Evolutionary conservation across 768 basidiomycete genomes (phyloP), one percentile per base, ranked within the genome.

Genomic region (Austroboletus festivus): DNA sequence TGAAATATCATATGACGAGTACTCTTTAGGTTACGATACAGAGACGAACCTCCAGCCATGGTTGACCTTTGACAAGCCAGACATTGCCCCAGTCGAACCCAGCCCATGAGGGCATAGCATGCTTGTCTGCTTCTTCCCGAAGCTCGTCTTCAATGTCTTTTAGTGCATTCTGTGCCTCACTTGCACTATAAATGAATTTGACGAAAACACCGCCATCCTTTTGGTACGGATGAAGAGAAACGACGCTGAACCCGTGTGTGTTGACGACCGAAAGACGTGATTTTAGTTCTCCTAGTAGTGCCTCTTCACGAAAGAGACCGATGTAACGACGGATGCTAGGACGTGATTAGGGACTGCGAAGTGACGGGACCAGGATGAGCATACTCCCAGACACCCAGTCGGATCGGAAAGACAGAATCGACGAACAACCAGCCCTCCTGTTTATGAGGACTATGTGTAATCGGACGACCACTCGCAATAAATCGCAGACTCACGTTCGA

Each of bases 191-290:
- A 19, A 72, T 68, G 63, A 93, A 91, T 26, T 74, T 75, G 31
- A 93, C 83, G 61, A 91, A 93, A 15, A 89, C 83, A 5, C 93
- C 93, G 3, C 92, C 92, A 52, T 93, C 91, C 58, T 93, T 94
- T 44, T 69, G 66, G 52, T 82, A 75, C 7, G 83, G 82, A 44
- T 89, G 74, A 5, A 91, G 58, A 20, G 78, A 76, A 4, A 84
- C 59, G n/a, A 90, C 68, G 24, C 72, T 69, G 60, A 93, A 89
- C 30, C 70, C 73, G 54, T 82, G 78, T 1, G 73, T 58, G 24
- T 76, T 74, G 34, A 89, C 73, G 7, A 66, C 54, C 12, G 77
- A 71, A 8, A 93, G 70, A 28, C 81, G 72, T 1, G 59, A 57
- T 15, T 67, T 59, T 18, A 93, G 67, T 23, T 61, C 50, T 3